Evolutionary conservation across 2,329 filamentous ascomycete genomes (phyloP).

Genomic region (Fusarium citri): DNA sequence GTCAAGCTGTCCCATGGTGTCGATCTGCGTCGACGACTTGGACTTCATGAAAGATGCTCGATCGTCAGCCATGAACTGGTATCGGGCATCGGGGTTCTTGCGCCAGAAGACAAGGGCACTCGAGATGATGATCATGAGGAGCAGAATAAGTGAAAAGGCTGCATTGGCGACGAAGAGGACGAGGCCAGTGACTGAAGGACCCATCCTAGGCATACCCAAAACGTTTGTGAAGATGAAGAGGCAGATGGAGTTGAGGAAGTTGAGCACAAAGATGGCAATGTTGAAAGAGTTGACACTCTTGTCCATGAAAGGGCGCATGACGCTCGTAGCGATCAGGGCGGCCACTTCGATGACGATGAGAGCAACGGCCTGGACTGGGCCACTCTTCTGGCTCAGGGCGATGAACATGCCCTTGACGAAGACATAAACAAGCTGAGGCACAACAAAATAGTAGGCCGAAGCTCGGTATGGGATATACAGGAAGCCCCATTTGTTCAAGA

Average conservation of each 20-base stretch:
- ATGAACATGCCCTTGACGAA: slow-evolving; percentile 90
- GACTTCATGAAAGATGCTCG: slow-evolving; percentile 98
- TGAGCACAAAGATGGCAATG: slow-evolving; percentile 88
- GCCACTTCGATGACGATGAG: slow-evolving; percentile 84
- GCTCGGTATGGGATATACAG: slow-evolving; percentile 97
- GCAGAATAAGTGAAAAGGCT: slow-evolving; percentile 81
- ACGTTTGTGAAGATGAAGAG: slow-evolving; percentile 88
- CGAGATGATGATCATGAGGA: slow-evolving; percentile 79
- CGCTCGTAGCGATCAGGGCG: slow-evolving; percentile 79
- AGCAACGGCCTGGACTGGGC: slow-evolving; percentile 82
- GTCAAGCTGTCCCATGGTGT: slow-evolving; percentile 83
- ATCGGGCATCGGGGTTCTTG: slow-evolving; percentile 95
- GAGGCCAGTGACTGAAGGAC: slow-evolving; percentile 88
- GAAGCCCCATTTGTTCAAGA: slow-evolving; percentile 97
- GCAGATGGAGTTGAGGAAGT: slow-evolving; percentile 91
- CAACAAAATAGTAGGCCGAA: slow-evolving; percentile 93
- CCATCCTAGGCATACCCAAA: slow-evolving; percentile 84
- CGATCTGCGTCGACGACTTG: slow-evolving; percentile 74
- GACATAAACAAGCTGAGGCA: slow-evolving; percentile 80
- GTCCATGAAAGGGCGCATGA: slow-evolving; percentile 95
- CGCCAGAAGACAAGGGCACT: slow-evolving; percentile 77
- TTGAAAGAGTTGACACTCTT: slow-evolving; percentile 98
- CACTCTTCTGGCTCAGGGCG: slow-evolving; percentile 78
- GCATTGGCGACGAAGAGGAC: slow-evolving; percentile 91
- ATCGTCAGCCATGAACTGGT: slow-evolving; percentile 96